Conservation (phyloP, 306 rosid species). For the Lathyrus oleraceus region DNA sequence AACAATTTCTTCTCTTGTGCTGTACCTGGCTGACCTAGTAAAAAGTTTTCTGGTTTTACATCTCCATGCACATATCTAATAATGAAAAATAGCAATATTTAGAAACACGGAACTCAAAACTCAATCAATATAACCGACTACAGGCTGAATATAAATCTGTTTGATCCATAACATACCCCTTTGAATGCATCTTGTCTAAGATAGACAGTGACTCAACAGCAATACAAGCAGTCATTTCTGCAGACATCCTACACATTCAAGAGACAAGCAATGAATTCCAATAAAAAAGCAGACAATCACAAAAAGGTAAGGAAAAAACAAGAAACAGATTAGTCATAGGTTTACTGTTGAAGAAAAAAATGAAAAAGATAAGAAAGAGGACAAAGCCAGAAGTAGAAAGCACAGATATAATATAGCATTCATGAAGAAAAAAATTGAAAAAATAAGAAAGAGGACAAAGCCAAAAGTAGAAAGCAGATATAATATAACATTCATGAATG, state of each 20-base stretch:
- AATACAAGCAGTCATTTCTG: constrained; percentile 94
- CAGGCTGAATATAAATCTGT: not conserved
- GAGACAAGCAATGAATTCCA: constrained; percentile 11
- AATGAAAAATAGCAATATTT: constrained; percentile 19
- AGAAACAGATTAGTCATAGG: not conserved
- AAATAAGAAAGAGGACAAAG: not conserved
- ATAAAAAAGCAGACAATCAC: not conserved
- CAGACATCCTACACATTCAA: constrained; percentile 65
- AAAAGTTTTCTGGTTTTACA: constrained; percentile 93
- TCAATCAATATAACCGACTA: not conserved
- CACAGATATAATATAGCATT: not conserved
- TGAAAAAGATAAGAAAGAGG: not conserved
- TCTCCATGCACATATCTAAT: constrained; percentile 96
- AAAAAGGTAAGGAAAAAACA: constrained; percentile 12
- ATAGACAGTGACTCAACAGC: constrained; percentile 94
- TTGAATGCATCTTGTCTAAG: constrained; percentile 87
- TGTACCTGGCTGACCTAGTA: constrained; percentile 92
- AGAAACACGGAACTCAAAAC: constrained; percentile 7
- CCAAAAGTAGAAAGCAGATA: not conserved
- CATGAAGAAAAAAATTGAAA: constrained; percentile 2
- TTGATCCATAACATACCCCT: constrained; percentile 62
- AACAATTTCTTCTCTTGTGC: constrained; percentile 89
- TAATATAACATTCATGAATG: not conserved
- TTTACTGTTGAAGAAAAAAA: constrained; percentile 1
- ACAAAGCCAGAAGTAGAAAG: not conserved